Conservation (phyloP, 2,329 filamentous ascomycete species). For the Apiospora hydei region DNA sequence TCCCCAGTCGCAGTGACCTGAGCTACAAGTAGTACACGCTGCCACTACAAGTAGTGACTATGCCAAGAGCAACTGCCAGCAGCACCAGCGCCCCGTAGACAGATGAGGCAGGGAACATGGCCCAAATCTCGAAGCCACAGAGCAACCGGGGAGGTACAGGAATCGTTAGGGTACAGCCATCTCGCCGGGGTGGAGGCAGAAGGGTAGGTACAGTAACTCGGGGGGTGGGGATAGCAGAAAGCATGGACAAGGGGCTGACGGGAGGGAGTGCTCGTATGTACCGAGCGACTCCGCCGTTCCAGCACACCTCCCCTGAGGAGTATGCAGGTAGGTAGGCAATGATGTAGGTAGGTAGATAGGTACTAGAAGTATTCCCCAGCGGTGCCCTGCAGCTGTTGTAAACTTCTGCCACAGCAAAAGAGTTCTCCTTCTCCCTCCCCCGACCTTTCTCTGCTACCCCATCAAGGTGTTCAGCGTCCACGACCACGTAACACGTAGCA, state of each 20-base stretch:
- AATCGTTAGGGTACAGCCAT: constrained; percentile 20
- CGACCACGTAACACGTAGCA: constrained; percentile 16
- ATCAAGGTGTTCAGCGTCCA: constrained; percentile 3
- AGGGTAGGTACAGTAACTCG: not conserved
- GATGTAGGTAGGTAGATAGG: not conserved
- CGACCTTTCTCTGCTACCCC: not conserved
- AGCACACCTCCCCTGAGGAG: not conserved
- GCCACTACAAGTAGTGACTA: not conserved
- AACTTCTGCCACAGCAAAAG: not conserved
- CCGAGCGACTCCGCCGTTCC: constrained; percentile 2
- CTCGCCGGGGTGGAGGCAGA: not conserved
- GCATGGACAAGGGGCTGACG: constrained; percentile 3
- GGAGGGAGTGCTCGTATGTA: constrained; percentile 16
- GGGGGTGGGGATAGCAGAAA: constrained; percentile 5
- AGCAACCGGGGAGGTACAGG: constrained; percentile 14
- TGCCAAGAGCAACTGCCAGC: constrained; percentile 23
- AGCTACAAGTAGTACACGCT: not conserved
- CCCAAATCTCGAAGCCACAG: constrained; percentile 12
- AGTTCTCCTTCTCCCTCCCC: not conserved
- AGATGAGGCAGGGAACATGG: constrained; percentile 13
- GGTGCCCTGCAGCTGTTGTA: not conserved
- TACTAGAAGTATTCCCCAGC: not conserved
- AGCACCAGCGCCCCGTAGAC: constrained; percentile 2
- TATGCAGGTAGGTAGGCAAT: not conserved
- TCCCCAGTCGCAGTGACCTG: not conserved